Conservation (phyloP, 1,284 basidiomycete species). For the Puccinia horiana region DNA sequence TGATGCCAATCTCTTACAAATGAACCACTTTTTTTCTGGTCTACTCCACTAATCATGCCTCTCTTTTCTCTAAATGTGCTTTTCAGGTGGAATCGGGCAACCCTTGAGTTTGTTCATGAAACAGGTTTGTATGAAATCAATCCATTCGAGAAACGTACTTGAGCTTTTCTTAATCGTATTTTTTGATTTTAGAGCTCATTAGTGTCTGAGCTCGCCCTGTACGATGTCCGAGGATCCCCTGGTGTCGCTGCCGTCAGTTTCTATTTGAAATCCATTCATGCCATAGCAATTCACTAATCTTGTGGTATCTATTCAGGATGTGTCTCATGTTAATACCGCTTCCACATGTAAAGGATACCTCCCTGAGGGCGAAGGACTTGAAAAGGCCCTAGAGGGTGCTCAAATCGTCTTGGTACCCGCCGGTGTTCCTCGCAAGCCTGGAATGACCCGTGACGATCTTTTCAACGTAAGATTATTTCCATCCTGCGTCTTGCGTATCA, state of each 20-base stretch:
- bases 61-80: background rate
- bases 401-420: constrained; percentile 94
- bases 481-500: background rate
- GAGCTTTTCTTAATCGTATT: background rate
- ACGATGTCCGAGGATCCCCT: constrained; percentile 94
- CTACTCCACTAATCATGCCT: background rate
- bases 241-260: constrained; percentile 77
- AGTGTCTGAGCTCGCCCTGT: constrained; percentile 70
- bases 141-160: background rate
- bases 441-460: constrained; percentile 82
- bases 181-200: constrained; percentile 49
- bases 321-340: constrained; percentile 62
- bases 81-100: constrained; percentile 77
- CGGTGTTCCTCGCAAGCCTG: constrained; percentile 94
- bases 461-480: constrained; percentile 70
- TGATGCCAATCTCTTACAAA: background rate
- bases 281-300: background rate
- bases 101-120: constrained; percentile 88
- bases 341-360: constrained; percentile 59
- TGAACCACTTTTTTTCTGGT: background rate
- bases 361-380: constrained; percentile 70
- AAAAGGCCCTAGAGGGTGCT: constrained; percentile 78
- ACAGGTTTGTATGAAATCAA: constrained; percentile 63
- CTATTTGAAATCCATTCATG: background rate
- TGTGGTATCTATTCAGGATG: background rate